Evolutionary conservation across 1,284 basidiomycete species (phyloP), one percentile per base, ranked within the genome.

Genomic region (Sanguinoderma infundibulare): DNA sequence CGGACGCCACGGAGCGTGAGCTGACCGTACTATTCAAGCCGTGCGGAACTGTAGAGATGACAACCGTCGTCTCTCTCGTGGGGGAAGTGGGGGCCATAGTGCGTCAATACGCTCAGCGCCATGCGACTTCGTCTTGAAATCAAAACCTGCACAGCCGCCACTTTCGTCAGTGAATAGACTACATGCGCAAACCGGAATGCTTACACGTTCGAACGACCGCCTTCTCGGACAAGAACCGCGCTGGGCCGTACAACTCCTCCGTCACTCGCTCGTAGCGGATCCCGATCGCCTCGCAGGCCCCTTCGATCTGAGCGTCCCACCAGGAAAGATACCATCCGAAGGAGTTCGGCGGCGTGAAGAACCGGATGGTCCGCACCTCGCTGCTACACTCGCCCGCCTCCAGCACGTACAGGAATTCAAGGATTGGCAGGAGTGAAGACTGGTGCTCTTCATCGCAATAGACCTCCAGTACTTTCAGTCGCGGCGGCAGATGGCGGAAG

Each of bases 1-100:
- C 92, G 54, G 94, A 96, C 73, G 86, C 92, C 3, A 92, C 91
- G 0, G 90, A 92, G 67, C 82, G 90, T 51, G 91, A 94, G 70
- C 75, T 96, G 1, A 78, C 86, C 3, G 75, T 85, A 2, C 79
- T 96, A 20, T 95, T 95, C 79, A 89, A 88, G 68, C 71, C 80
- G 15, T 86, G 82, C 62, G 95, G 94, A 17, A 89, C 88, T 0
- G n/a, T n/a, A n/a, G n/a, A n/a, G n/a, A n/a, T n/a, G n/a, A n/a
- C n/a, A n/a, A n/a, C n/a, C n/a, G n/a, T n/a, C n/a, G n/a, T n/a
- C n/a, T n/a, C n/a, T n/a, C n/a, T n/a, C n/a, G n/a, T n/a, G n/a
- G n/a, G n/a, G n/a, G n/a, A n/a, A n/a, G n/a, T n/a, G n/a, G n/a
- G n/a, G n/a, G n/a, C n/a, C n/a, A n/a, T n/a, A n/a, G n/a, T n/a